phyloP scores from a whole-genome alignment of 1,284 basidiomycete genomes.

The Porodaedalea pini region DNA sequence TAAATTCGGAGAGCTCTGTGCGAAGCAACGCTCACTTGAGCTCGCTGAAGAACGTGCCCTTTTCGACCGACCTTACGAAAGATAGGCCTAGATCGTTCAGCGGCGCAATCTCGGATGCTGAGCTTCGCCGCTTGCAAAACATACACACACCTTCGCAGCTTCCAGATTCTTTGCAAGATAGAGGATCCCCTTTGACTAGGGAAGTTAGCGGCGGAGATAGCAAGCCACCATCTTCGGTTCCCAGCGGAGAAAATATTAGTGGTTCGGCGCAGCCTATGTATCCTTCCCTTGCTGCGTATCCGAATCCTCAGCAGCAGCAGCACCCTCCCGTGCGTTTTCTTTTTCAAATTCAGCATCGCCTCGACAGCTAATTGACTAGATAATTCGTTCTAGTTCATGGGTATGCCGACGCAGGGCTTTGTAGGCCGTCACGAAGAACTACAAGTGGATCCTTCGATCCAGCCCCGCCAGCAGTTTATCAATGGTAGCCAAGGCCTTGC shows the following conservation, averaged over 20 bases:
- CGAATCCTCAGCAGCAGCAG: constrained; percentile 40
- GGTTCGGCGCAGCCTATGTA: constrained; percentile 59
- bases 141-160: constrained; percentile 28
- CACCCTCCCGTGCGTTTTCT: background rate
- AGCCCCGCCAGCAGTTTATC: constrained; percentile 42
- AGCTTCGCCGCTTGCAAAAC: constrained; percentile 69
- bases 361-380: background rate
- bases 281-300: constrained; percentile 53
- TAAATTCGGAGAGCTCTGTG: constrained; percentile 49
- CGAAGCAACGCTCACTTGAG: constrained; percentile 54
- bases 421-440: constrained; percentile 47
- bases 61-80: constrained; percentile 51
- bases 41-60: constrained; percentile 44
- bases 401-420: constrained; percentile 28
- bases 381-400: background rate
- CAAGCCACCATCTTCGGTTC: constrained; percentile 42
- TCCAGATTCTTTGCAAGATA: constrained; percentile 20
- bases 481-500: constrained; percentile 6
- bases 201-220: constrained; percentile 16
- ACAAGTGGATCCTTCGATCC: constrained; percentile 53
- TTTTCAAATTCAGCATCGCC: background rate
- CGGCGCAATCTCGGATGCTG: constrained; percentile 66
- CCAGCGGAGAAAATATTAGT: constrained; percentile 43
- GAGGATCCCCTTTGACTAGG: constrained; percentile 14
- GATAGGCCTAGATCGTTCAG: constrained; percentile 78